Evolutionary conservation across 2,329 filamentous ascomycete genomes (phyloP), one percentile per base, ranked within the genome.

Genomic region (Pseudogymnoascus sp.): DNA sequence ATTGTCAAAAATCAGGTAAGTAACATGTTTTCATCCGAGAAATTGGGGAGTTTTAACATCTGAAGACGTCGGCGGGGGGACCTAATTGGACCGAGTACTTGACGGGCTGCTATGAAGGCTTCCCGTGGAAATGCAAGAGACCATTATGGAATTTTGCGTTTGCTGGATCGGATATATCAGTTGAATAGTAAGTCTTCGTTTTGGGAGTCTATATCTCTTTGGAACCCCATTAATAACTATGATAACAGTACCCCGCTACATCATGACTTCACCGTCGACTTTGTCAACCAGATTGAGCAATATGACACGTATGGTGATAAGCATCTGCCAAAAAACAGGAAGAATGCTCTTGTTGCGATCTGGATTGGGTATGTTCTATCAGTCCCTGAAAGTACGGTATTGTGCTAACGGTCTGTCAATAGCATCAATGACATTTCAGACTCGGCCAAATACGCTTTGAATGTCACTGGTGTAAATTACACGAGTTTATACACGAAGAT

Each of bases 91-190:
- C 82, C 4, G 80, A 84, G 67, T 79, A 76, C 62, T 72, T 84
- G 21, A 84, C 82, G 5, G 70, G 72, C 1, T 84, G 82, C 67
- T 80, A 78, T n/a, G 69, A 74, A 12, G 79, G 79, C 6, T 68
- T 78, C 3, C 81, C 80, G 1, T 69, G 70, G 25, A 71, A 72
- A 18, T 83, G 82, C 67, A 65, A 74, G 8, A 74, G 71, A 9
- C 79, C 83, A 61, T 73, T 84, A 0, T 84, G 81, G 81, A 78
- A 83, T 62, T 84, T 84, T 67, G 81, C 81, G 0, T 84, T 83
- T 64, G 81, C 79, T 0, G 82, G 82, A 2, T 75, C 80, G 0
- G 79, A 83, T 62, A 76, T 82, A 16, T 78, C 78, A 5, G 72
- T 72, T 7, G 70, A 75, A 62, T 76, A 74, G 75, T 77, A 64